Conservation (phyloP, 1,139 yeast species). For the Suhomyces choctaworum region DNA sequence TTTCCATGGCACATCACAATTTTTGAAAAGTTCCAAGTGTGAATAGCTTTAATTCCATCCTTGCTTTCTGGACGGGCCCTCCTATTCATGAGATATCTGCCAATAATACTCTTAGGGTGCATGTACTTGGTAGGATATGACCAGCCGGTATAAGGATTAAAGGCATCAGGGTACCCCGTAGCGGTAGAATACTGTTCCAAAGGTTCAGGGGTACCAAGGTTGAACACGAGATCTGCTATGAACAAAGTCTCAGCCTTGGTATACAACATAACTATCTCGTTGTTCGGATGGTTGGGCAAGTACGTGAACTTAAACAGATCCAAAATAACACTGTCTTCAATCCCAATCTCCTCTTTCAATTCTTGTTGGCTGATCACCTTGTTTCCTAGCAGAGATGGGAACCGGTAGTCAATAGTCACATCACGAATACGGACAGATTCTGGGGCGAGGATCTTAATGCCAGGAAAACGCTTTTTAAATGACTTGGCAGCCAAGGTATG, state of each 20-base stretch:
- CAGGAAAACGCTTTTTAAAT: conserved; percentile 52
- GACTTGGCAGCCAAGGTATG: conserved; percentile 60
- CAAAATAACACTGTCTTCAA: conserved; percentile 19
- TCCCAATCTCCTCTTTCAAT: conserved; percentile 25
- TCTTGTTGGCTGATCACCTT: conserved; percentile 24
- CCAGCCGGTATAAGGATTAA: conserved; percentile 24
- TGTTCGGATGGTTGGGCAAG: conserved; percentile 23
- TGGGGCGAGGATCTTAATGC: conserved; percentile 50
- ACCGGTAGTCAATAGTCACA: conserved; percentile 31
- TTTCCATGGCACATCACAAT: conserved; percentile 30
- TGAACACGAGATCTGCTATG: conserved; percentile 28
- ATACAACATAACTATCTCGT: conserved; percentile 26
- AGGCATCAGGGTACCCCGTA: conserved; percentile 21
- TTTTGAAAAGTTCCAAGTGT: conserved; percentile 25
- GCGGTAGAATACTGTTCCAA: conserved; percentile 27
- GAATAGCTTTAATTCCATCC: conserved; percentile 21
- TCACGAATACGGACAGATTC: conserved; percentile 31
- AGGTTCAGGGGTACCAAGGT: conserved; percentile 17
- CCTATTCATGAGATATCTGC: conserved; percentile 31
- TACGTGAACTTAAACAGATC: conserved; percentile 28
- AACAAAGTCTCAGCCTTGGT: conserved; percentile 21
- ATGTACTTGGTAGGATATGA: conserved; percentile 23
- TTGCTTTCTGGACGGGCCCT: conserved; percentile 22
- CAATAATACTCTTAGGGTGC: conserved; percentile 26
- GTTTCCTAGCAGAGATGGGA: conserved; percentile 30